Percentiles rank a stretch among this genome's conserved stretches.
Conservation (phyloP, 2,329 filamentous ascomycete genomes). For the Aspergillus puulaauensis region DNA sequence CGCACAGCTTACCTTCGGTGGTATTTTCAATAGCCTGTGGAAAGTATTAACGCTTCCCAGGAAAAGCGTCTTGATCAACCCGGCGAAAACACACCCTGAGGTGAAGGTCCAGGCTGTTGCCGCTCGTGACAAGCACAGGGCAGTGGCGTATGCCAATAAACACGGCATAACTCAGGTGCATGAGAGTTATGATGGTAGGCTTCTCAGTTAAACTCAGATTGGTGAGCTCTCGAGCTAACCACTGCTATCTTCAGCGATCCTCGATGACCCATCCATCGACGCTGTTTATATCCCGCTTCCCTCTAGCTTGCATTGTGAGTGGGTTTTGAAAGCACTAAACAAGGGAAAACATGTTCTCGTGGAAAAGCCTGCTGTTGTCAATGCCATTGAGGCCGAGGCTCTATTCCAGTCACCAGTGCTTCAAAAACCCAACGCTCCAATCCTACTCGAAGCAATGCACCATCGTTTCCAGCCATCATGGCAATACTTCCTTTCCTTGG, state of each 20-base stretch:
- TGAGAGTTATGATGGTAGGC: not conserved
- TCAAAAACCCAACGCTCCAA: slow-evolving; percentile 35
- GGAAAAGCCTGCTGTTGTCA: slow-evolving; percentile 55
- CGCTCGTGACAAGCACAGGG: slow-evolving; percentile 50
- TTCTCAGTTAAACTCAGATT: not conserved
- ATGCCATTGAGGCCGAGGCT: slow-evolving; percentile 44
- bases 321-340: slow-evolving; percentile 49
- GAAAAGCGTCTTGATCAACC: slow-evolving; percentile 35
- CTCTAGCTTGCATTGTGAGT: slow-evolving; percentile 44
- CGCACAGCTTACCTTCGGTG: not conserved
- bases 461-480: slow-evolving; percentile 53
- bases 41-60: not conserved
- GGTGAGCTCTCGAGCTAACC: not conserved
- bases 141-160: slow-evolving; percentile 51
- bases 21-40: not conserved
- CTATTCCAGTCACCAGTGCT: slow-evolving; percentile 11
- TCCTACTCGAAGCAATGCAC: slow-evolving; percentile 57
- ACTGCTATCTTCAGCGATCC: slow-evolving; percentile 11
- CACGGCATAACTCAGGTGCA: slow-evolving; percentile 48
- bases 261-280: slow-evolving; percentile 31
- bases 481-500: slow-evolving; percentile 34
- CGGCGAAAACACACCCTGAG: slow-evolving; percentile 55
- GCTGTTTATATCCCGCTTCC: slow-evolving; percentile 51
- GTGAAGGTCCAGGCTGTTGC: slow-evolving; percentile 55
- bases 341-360: slow-evolving; percentile 57